Evolutionary conservation across 768 basidiomycete genomes (phyloP), one percentile per base, ranked within the genome.

Genomic region (Hysterangium stoloniferum): DNA sequence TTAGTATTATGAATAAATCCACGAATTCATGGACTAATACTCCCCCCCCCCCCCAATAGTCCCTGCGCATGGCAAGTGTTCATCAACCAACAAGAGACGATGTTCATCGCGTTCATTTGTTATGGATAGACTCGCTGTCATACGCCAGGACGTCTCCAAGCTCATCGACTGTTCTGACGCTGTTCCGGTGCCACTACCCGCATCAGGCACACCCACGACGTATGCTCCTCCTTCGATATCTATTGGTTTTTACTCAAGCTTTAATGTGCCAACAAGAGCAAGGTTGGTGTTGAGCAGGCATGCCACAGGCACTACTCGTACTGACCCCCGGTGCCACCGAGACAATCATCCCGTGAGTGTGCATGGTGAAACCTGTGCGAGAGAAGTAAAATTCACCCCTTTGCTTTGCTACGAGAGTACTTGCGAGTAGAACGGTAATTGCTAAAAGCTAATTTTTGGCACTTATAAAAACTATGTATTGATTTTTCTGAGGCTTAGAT

Each of bases 251-350:
- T 17, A 32, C 7, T 7, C 8, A 27, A 58, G 54, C 17, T 58
- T 27, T 56, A 61, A 52, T 60, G 60, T 35, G 59, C 62, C 12
- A 58, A 56, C 35, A 48, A 56, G 38, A 52, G 40, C 43, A 36
- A 54, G 48, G 49, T 50, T 20, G 56, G 61, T 42, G 44, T 61
- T 25, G 52, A 61, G 35, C 56, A 55, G 36, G 55, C 57, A 28
- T 74, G 67, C 54, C 63, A 52, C 67, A 3, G 71, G 71, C 64
- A 69, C 69, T 13, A 59, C 58, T 15, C 63, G 68, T 35, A 48
- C 59, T 33, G 60, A 64, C 20, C 40, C 63, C 66, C 22, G 68
- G 68, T 52, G 61, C 53, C 34, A 27, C 45, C n/a, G 8, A 46
- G 15, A 32, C 45, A 6, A 20, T 46, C 15, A 31, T 46, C n/a